A percentile compares a stretch with the other conserved stretches of the same genome.
Evolutionary conservation across 2,329 filamentous ascomycete species (phyloP).

Genomic region (Sporothrix dimorphospora): DNA sequence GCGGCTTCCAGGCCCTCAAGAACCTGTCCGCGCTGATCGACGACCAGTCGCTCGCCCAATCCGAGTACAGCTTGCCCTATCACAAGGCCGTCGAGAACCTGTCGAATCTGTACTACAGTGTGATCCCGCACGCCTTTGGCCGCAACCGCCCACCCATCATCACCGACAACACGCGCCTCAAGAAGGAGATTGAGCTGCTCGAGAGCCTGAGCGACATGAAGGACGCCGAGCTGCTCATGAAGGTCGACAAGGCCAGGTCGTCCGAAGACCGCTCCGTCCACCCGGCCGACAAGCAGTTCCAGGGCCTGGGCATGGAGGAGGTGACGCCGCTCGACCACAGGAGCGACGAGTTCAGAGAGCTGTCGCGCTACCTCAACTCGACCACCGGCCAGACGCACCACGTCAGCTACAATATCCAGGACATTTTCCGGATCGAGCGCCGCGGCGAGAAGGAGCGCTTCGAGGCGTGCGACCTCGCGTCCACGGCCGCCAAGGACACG

Average conservation of each 20-base stretch:
- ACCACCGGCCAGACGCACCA: slow-evolving; percentile 70
- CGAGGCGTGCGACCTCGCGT: slow-evolving; percentile 56
- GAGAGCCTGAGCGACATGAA: slow-evolving; percentile 87
- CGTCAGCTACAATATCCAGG: slow-evolving; percentile 62
- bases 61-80: slow-evolving; percentile 47
- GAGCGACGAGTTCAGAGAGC: slow-evolving; percentile 65
- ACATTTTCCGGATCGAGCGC: slow-evolving; percentile 84
- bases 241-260: slow-evolving; percentile 58
- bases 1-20: slow-evolving; percentile 77
- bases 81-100: slow-evolving; percentile 59
- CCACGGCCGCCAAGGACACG: slow-evolving; percentile 47
- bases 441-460: slow-evolving; percentile 73
- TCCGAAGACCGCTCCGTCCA: slow-evolving; percentile 54
- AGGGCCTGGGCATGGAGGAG: slow-evolving; percentile 71
- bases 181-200: slow-evolving; percentile 76
- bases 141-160: slow-evolving; percentile 74
- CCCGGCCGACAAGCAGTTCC: slow-evolving; percentile 72
- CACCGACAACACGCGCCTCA: slow-evolving; percentile 57
- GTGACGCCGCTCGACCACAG: slow-evolving; percentile 68
- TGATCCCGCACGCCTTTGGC: slow-evolving; percentile 82
- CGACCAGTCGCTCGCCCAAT: slow-evolving; percentile 51
- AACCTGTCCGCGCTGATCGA: slow-evolving; percentile 70
- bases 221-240: slow-evolving; percentile 77
- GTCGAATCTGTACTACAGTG: slow-evolving; percentile 78
- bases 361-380: slow-evolving; percentile 67